Base-by-base conservation (phyloP, 202 grass and related monocot species). In the Dendrocalamus latiflorus region DNA sequence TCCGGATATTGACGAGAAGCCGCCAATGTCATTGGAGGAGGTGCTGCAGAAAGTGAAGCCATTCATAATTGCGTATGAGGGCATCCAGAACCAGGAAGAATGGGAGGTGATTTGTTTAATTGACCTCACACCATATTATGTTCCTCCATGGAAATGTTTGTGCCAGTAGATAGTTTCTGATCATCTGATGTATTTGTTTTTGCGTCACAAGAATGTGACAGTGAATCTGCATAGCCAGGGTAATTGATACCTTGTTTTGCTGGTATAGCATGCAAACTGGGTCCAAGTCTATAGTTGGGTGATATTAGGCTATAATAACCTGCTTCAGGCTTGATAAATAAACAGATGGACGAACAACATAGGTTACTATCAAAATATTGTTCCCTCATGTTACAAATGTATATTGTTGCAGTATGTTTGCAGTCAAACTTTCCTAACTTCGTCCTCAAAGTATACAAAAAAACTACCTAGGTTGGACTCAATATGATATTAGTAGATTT, bases 1-100 rank as follows among this genome's bases (percentile, higher is more conserved):
- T 78, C 95, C 90, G 17, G 90, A 95, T 81, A 83, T 93, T 36
- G 89, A 98, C 28, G 95, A 98, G 82, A 98, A 93, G 71, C 90
- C 95, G 9, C 92, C 90, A 10, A 42, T n/a, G n/a, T n/a, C n/a
- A n/a, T n/a, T n/a, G n/a, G n/a, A n/a, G n/a, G n/a, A n/a, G n/a
- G n/a, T n/a, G n/a, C n/a, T n/a, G n/a, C n/a, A n/a, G n/a, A n/a
- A n/a, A n/a, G n/a, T n/a, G n/a, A n/a, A n/a, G n/a, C n/a, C n/a
- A n/a, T n/a, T n/a, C n/a, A n/a, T n/a, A n/a, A n/a, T n/a, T n/a
- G n/a, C n/a, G n/a, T n/a, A n/a, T n/a, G n/a, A n/a, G n/a, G n/a
- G n/a, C n/a, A n/a, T n/a, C n/a, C n/a, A n/a, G n/a, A n/a, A n/a
- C n/a, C n/a, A n/a, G n/a, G n/a, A n/a, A n/a, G n/a, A n/a, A n/a